phyloP scores from a whole-genome alignment of 305 asterid genomes.

The Fraxinus nigra region DNA sequence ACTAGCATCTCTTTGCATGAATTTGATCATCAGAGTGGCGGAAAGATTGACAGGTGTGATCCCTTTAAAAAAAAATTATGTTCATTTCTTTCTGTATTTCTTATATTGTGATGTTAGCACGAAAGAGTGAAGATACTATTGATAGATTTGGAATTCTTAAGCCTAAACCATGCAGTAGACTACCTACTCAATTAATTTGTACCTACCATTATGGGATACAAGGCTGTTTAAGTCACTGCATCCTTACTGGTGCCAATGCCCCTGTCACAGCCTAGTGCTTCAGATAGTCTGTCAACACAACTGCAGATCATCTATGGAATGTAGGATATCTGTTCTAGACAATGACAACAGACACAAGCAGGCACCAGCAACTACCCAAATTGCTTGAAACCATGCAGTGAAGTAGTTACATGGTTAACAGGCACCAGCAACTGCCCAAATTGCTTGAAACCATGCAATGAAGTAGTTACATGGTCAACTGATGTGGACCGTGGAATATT shows the following conservation, averaged over 20 bases:
- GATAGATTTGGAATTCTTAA: background rate
- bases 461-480: background rate
- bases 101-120: background rate
- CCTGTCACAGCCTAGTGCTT: background rate
- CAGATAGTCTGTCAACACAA: background rate
- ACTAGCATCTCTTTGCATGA: conserved; percentile 76
- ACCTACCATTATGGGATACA: background rate
- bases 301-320: background rate
- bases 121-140: background rate
- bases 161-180: background rate
- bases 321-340: background rate
- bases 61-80: background rate
- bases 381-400: background rate
- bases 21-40: conserved; percentile 53
- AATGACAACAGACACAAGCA: background rate
- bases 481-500: background rate
- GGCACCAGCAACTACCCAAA: background rate
- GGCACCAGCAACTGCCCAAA: background rate
- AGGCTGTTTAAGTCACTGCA: background rate
- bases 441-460: background rate
- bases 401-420: no score
- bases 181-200: background rate
- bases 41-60: conserved; percentile 64
- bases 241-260: background rate
- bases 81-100: conserved; percentile 1